Evolutionary conservation across 805 yeast genomes (phyloP).

Genomic region (Priceomyces melissophilus): DNA sequence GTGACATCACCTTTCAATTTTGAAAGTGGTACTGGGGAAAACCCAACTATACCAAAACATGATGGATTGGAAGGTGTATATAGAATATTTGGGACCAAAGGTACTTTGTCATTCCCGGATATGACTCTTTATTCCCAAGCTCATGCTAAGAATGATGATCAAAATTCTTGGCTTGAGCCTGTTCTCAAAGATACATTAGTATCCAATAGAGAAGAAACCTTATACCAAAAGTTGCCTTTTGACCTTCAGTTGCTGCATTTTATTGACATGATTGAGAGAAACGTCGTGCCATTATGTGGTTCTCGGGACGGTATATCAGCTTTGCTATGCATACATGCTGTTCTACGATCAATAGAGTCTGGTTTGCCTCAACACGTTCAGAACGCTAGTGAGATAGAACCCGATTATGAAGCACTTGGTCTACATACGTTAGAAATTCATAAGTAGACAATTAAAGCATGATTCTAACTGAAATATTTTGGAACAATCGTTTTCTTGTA

Average conservation of each 20-base stretch:
- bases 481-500: too few relatives aligned
- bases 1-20: slow-evolving; percentile 37
- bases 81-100: slow-evolving; percentile 36
- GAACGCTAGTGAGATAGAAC: slow-evolving; percentile 18
- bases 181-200: slow-evolving; percentile 13
- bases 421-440: slow-evolving; percentile 10
- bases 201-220: slow-evolving; percentile 10
- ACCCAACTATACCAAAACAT: slow-evolving; percentile 32
- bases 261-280: slow-evolving; percentile 30
- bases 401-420: slow-evolving; percentile 16
- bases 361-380: slow-evolving; percentile 32
- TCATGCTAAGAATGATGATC: slow-evolving; percentile 5
- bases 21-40: slow-evolving; percentile 39
- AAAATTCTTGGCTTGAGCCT: slow-evolving; percentile 23
- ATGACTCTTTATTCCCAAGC: slow-evolving; percentile 30
- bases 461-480: neutral
- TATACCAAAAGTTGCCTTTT: slow-evolving; percentile 24
- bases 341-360: slow-evolving; percentile 28
- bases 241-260: slow-evolving; percentile 38
- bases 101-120: slow-evolving; percentile 38
- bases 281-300: slow-evolving; percentile 26
- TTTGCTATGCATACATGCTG: slow-evolving; percentile 34
- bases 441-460: neutral
- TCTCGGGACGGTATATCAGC: slow-evolving; percentile 39
- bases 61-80: slow-evolving; percentile 30